Percentiles rank a stretch among this genome's conserved stretches.
Evolutionary conservation across 805 yeast species (phyloP).

Genomic region (Schwanniomyces pseudopolymorphus): DNA sequence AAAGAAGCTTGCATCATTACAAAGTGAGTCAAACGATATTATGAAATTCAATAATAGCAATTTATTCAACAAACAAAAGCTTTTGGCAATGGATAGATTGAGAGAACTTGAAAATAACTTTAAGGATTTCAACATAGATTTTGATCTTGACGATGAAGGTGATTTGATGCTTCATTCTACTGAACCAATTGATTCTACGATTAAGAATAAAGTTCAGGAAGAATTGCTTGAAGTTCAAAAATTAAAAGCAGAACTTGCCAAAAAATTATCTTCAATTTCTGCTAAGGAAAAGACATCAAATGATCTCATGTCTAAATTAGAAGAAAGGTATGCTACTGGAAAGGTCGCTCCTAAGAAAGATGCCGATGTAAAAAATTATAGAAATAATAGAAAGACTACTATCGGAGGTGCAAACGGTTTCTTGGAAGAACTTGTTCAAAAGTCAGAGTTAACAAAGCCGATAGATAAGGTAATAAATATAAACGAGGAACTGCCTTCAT

Average conservation of each 20-base stretch:
- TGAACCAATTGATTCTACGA: slow-evolving; percentile 31
- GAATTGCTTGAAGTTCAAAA: slow-evolving; percentile 44
- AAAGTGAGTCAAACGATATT: slow-evolving; percentile 73
- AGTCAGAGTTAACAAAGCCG: slow-evolving; percentile 34
- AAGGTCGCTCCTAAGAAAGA: slow-evolving; percentile 26
- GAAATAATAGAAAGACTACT: slow-evolving; percentile 29
- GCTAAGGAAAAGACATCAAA: slow-evolving; percentile 10
- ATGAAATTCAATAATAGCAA: slow-evolving; percentile 67
- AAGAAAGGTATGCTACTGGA: slow-evolving; percentile 47
- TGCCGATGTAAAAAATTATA: slow-evolving; percentile 22
- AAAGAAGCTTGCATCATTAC: slow-evolving; percentile 58
- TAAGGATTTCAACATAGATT: slow-evolving; percentile 62
- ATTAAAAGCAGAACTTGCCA: slow-evolving; percentile 38
- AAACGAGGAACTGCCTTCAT: slow-evolving; percentile 12
- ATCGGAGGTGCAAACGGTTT: slow-evolving; percentile 46
- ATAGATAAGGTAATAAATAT: slow-evolving; percentile 14
- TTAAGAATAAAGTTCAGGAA: slow-evolving; percentile 37
- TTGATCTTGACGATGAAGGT: slow-evolving; percentile 25
- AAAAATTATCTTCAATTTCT: slow-evolving; percentile 23
- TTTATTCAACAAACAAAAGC: slow-evolving; percentile 56
- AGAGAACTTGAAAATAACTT: slow-evolving; percentile 66
- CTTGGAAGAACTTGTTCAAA: slow-evolving; percentile 51
- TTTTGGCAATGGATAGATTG: slow-evolving; percentile 69
- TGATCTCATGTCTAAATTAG: slow-evolving; percentile 32
- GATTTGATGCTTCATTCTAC: slow-evolving; percentile 10